Evolutionary conservation across 2,329 filamentous ascomycete genomes (phyloP), one percentile per base, ranked within the genome.

Genomic region (Aspergillus neoniger): DNA sequence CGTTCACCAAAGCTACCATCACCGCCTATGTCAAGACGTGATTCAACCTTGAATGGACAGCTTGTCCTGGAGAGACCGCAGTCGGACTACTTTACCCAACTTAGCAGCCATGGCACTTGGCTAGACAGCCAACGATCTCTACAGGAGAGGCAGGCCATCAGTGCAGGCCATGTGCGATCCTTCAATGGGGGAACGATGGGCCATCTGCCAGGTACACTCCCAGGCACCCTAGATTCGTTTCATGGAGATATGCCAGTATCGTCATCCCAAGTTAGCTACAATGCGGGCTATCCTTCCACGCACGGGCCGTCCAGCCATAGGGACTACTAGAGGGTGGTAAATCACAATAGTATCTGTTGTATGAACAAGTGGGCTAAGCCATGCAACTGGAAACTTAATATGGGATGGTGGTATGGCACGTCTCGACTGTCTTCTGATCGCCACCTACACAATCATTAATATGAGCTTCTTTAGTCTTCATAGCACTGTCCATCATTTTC

Each of bases 1-100:
- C 70, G 69, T 32, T 76, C 76, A 12, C 72, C 76, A 8, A 73
- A 72, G 50, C 69, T 77, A 19, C 72, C 73, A 14, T 78, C 76
- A 4, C 75, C 75, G 2, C 73, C 76, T 12, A 69, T 69, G 21
- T 73, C 72, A 17, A 69, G 74, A 58, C 71, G 75, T 32, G 73
- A 77, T 25, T 77, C 76, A 1, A 65, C 68, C 10, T 70, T 75
- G n/a, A 67, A 69, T 41, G 62, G 67, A 6, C 69, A 73, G 36
- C 56, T 63, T 7, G 44, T 64, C 2, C 44, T 70, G 12, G 70
- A 75, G 14, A 69, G 70, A 30, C 51, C 70, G 3, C 74, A 75
- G 44, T 25, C 67, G 2, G 72, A 75, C 21, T 74, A 71, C 51
- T 70, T 73, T 28, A 52, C 60, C 47, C 72, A 72, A 28, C 50